These are phyloP conservation scores for Kwoniella bestiolae DNA, from an alignment of 768 basidiomycete genomes.

Conservation along the genomic window DNA sequence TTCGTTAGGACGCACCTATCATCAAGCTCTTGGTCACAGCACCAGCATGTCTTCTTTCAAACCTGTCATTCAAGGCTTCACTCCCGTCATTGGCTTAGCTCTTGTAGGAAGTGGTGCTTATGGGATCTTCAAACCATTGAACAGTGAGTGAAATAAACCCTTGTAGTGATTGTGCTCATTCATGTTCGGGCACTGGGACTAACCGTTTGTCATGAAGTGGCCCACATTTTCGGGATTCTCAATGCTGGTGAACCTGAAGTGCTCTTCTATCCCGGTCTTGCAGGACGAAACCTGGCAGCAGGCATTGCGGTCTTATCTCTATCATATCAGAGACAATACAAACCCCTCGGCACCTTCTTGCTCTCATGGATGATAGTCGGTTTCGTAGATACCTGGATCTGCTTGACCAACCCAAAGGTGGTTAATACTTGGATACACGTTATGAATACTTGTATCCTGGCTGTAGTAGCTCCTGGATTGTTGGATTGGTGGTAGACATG, in stretches of 20 bases:
- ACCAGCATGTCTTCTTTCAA: constrained; percentile 4
- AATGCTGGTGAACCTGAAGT: neutral
- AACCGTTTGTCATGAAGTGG: neutral
- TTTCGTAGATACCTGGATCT: neutral
- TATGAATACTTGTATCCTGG: constrained; percentile 1
- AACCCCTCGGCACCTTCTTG: constrained; percentile 3
- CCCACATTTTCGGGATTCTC: neutral
- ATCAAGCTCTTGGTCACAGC: neutral
- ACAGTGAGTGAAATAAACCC: no score
- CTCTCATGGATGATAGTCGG: constrained; percentile 3
- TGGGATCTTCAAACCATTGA: constrained; percentile 1
- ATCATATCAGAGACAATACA: neutral
- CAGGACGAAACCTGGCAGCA: neutral
- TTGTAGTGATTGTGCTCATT: no score
- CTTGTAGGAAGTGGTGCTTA: constrained; percentile 1
- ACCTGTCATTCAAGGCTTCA: neutral
- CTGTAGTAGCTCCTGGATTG: neutral
- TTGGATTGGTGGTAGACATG: constrained; percentile 3
- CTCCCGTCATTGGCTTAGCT: constrained; percentile 1
- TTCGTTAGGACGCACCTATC: no score
- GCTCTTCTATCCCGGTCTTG: constrained; percentile 2
- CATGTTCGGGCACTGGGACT: neutral
- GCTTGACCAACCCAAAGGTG: constrained; percentile 2
- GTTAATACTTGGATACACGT: constrained; percentile 3
- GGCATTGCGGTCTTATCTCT: neutral